A percentile compares a stretch with the other conserved stretches of the same genome.
Conservation (phyloP, 805 yeast genomes). For the Teunomyces tritomae region DNA sequence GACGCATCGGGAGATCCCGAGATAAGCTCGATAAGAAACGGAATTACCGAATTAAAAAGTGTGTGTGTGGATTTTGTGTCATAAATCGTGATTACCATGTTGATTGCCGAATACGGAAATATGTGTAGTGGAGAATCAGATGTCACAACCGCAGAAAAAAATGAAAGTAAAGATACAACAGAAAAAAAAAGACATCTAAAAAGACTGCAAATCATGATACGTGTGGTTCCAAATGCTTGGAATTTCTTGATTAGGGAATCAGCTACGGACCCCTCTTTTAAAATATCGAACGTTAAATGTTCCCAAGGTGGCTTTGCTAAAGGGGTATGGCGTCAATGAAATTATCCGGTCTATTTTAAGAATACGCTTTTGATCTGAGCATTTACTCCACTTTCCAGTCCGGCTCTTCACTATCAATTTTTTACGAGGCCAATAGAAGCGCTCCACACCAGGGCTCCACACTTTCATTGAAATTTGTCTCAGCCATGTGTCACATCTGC, state of each 20-base stretch:
- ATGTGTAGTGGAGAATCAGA: not conserved
- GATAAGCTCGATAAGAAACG: not conserved
- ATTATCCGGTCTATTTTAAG: not conserved
- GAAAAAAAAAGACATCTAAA: too few relatives aligned
- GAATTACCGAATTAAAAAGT: not conserved
- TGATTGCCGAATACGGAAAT: not conserved
- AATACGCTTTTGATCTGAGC: not conserved
- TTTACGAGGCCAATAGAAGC: not conserved
- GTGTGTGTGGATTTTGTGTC: too few relatives aligned
- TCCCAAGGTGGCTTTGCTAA: not conserved
- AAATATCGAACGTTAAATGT: not conserved
- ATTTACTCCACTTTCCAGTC: not conserved
- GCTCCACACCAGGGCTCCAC: not conserved
- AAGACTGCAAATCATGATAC: too few relatives aligned
- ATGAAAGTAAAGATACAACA: too few relatives aligned
- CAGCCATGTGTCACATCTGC: not conserved
- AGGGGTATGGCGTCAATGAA: not conserved
- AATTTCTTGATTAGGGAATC: too few relatives aligned
- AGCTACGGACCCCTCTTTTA: too few relatives aligned
- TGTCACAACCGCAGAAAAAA: too few relatives aligned
- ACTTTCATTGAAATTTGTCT: not conserved
- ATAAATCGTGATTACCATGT: too few relatives aligned
- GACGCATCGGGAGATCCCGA: not conserved
- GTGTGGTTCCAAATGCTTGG: too few relatives aligned
- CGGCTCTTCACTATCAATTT: not conserved